These are phyloP conservation scores for Tolypocladium ophioglossoides DNA, from an alignment of 2,329 filamentous ascomycete species.

Conservation along the genomic window DNA sequence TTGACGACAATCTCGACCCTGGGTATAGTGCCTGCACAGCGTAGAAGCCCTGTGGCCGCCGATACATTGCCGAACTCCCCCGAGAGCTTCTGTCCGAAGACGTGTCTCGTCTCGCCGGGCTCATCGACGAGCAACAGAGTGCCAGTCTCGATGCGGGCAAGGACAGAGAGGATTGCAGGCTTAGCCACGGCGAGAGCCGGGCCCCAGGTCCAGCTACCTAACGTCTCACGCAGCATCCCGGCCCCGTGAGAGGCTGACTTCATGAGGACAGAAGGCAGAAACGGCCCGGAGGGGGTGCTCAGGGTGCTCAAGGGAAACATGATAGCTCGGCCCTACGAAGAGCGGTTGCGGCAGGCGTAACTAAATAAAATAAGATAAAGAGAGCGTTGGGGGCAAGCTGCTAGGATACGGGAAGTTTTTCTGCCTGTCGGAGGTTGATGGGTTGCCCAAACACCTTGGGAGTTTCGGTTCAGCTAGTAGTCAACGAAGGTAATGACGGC, in stretches of 20 bases:
- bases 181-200: conserved; percentile 36
- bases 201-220: conserved; percentile 36
- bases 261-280: conserved; percentile 25
- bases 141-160: conserved; percentile 36
- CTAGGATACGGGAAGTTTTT: too few species aligned
- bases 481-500: not conserved
- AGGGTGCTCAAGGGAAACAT: conserved; percentile 3
- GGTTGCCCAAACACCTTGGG: not conserved
- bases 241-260: conserved; percentile 27
- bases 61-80: conserved; percentile 22
- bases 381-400: not conserved
- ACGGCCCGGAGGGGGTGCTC: conserved; percentile 12
- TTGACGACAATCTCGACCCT: conserved; percentile 47
- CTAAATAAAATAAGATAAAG: not conserved
- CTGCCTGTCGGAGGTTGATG: not conserved
- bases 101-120: conserved; percentile 26
- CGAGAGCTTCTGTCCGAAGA: conserved; percentile 35
- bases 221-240: conserved; percentile 28
- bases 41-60: conserved; percentile 22
- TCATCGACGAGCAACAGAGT: conserved; percentile 38
- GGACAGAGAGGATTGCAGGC: conserved; percentile 31
- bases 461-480: not conserved
- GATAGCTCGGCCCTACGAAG: not conserved
- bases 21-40: conserved; percentile 23
- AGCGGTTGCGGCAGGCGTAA: not conserved